Conservation (phyloP, 2,329 filamentous ascomycete genomes). For the Epicoccum nigrum region DNA sequence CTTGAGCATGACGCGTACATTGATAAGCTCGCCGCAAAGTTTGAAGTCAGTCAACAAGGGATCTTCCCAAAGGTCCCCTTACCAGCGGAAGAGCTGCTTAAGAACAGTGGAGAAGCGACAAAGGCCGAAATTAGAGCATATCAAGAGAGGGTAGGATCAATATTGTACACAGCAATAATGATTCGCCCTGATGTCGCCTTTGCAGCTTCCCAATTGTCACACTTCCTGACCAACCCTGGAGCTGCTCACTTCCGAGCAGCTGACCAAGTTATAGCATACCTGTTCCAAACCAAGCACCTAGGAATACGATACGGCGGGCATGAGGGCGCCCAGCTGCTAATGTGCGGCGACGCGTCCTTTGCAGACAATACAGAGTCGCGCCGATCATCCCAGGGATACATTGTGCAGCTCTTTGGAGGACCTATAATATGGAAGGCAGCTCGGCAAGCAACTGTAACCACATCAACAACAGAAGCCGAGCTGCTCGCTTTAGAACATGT, state of each 20-base stretch:
- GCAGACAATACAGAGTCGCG: neutral
- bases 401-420: neutral
- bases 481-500: neutral
- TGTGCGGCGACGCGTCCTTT: neutral
- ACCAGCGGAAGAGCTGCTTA: neutral
- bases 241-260: neutral
- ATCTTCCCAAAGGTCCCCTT: neutral
- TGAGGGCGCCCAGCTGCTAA: neutral
- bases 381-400: neutral
- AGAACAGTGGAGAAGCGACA: neutral
- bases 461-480: too few relatives aligned
- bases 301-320: neutral
- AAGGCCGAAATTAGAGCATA: neutral
- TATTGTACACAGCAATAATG: neutral
- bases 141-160: slow-evolving; percentile 1
- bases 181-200: neutral
- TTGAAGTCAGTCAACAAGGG: neutral
- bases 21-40: too few relatives aligned
- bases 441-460: neutral
- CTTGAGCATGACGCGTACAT: too few relatives aligned
- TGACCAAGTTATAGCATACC: neutral
- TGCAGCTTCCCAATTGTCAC: neutral
- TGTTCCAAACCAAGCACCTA: neutral
- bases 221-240: neutral
- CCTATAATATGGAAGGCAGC: neutral